Base-by-base conservation (phyloP, 1,139 yeast species). In the Candida sp. region DNA sequence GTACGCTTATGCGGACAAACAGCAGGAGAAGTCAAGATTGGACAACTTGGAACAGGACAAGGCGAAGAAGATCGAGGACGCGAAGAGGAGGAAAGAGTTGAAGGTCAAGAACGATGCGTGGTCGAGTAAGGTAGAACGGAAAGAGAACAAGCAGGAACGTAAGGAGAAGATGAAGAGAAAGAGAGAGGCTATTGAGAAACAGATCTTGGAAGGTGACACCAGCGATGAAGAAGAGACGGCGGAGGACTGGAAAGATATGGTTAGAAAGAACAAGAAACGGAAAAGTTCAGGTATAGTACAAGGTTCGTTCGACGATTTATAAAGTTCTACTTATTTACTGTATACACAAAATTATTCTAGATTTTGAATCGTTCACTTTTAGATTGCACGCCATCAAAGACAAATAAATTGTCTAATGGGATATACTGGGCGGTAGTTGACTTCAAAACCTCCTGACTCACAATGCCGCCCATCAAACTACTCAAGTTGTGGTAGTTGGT, bases 211-310 rank as follows among this genome's bases (percentile, higher is more conserved):
- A 50, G 81, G 77, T 42, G 56, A 77, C 52, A 63, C 78, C 3
- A 75, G 52, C 25, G 79, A 74, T 27, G 88, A 80, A 32, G 84
- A 84, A 25, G 88, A 84, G 34, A 70, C 76, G 1, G 80, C 77
- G 51, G 81, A 75, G 32, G 99, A 94, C 68, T 94, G 99, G 99
- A 94, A 94, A 70, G 96, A 90, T 42, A 64, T 88, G 41, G 87
- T 93, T 1, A 75, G 84, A 56, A 80, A 79, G 47, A 85, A 78
- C 56, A 91, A 90, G 65, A 84, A 79, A 61, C 27, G 43, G 35
- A 40, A 56, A 57, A 27, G 70, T 65, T n/a, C 66, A 22, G n/a
- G 9, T 30, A 35, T 46, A 31, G 26, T 80, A 41, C 84, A 81
- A 60, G 89, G 90, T 2, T 76, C 82, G 32, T 90, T 90, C 69